phyloP scores from a whole-genome alignment of 2,329 filamentous ascomycete genomes.

The Helicocarpus griseus region DNA sequence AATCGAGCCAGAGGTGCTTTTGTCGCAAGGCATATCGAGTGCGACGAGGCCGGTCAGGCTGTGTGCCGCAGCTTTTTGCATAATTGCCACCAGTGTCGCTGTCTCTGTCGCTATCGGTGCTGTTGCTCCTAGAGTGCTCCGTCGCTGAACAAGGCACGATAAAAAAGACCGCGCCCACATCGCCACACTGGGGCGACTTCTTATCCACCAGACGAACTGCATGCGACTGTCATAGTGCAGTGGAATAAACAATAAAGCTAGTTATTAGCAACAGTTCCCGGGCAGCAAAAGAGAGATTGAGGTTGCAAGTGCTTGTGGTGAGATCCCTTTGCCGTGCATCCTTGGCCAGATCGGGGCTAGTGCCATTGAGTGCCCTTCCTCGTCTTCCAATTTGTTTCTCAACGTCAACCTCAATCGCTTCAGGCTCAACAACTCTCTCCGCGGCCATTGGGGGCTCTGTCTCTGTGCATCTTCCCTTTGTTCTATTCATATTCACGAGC shows the following conservation, averaged over 20 bases:
- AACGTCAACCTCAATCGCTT: neutral
- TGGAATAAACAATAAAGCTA: neutral
- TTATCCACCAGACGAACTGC: neutral
- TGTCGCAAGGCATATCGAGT: neutral
- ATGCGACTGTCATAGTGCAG: neutral
- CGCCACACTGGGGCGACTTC: neutral
- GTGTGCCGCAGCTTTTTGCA: neutral
- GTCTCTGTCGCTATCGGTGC: slow-evolving; percentile 13
- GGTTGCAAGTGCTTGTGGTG: neutral
- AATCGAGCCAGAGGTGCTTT: slow-evolving; percentile 2
- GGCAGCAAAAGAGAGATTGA: neutral
- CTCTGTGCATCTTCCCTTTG: neutral
- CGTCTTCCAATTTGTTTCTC: neutral
- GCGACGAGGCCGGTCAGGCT: neutral
- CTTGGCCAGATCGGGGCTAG: neutral
- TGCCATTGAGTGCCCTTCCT: neutral
- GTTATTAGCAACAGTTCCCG: neutral
- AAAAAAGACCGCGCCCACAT: neutral
- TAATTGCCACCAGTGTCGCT: slow-evolving; percentile 16
- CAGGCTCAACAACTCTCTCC: neutral
- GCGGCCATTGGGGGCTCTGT: slow-evolving; percentile 2
- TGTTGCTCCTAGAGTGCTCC: too few relatives aligned
- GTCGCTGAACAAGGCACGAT: neutral
- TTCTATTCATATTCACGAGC: neutral
- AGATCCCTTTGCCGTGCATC: neutral